phyloP scores from a whole-genome alignment of 208 protist genomes.

The Leishmania major region DNA sequence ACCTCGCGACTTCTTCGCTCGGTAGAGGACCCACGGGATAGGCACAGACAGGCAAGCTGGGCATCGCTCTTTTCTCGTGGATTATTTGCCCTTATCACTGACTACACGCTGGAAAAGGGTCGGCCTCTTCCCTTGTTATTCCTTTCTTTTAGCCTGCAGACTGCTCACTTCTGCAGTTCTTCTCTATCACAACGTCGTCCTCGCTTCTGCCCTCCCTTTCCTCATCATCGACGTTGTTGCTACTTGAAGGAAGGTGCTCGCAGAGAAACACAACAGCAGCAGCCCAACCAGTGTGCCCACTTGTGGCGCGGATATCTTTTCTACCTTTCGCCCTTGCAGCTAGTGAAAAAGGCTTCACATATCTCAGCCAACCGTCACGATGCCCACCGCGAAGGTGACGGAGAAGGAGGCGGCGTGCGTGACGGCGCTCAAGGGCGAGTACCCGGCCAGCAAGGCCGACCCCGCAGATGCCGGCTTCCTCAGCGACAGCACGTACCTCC shows the following conservation, averaged over 20 bases:
- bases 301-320: neutral
- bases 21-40: too few relatives aligned
- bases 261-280: neutral
- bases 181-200: too few relatives aligned
- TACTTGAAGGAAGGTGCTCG: too few relatives aligned
- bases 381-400: slow-evolving; percentile 19
- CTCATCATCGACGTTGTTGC: too few relatives aligned
- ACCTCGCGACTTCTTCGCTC: neutral
- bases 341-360: neutral
- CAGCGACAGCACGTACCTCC: slow-evolving; percentile 53
- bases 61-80: neutral
- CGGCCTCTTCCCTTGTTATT: too few relatives aligned
- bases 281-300: neutral
- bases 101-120: too few relatives aligned
- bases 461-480: slow-evolving; percentile 56
- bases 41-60: neutral
- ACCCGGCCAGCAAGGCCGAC: slow-evolving; percentile 31
- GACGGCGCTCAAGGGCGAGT: slow-evolving; percentile 34
- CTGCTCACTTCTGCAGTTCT: too few relatives aligned
- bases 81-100: too few relatives aligned
- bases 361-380: neutral
- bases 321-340: too few relatives aligned
- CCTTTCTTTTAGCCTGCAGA: too few relatives aligned
- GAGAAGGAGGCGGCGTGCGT: slow-evolving; percentile 53
- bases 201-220: too few relatives aligned